Evolutionary conservation across 176 grass and related monocot genomes (phyloP).

Genomic region (Eragrostis nindensis): DNA sequence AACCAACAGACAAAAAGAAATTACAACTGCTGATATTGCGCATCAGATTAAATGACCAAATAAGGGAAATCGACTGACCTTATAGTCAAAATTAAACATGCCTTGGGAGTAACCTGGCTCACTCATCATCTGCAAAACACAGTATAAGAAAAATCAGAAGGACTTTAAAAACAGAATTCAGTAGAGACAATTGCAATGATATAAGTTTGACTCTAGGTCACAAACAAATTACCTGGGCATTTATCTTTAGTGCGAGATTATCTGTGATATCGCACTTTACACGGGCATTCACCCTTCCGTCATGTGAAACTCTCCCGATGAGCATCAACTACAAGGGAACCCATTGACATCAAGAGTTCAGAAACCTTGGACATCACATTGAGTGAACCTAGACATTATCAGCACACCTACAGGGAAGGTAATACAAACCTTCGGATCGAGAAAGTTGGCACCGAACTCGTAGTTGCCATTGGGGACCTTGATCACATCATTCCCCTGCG

Average conservation of each 20-base stretch:
- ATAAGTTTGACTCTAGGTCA: neutral
- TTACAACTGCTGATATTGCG: neutral
- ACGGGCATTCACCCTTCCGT: conserved; percentile 59
- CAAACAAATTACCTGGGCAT: conserved; percentile 65
- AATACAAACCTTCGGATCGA: conserved; percentile 60
- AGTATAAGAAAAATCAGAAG: conserved; percentile 22
- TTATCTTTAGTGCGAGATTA: conserved; percentile 53
- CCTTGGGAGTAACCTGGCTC: conserved; percentile 74
- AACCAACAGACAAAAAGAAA: neutral
- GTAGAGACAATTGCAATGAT: neutral
- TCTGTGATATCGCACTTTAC: conserved; percentile 62
- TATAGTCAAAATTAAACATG: conserved; percentile 66
- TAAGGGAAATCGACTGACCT: conserved; percentile 51
- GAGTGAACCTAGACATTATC: neutral
- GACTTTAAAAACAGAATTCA: neutral
- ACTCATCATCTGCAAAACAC: conserved; percentile 66
- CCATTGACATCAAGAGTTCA: neutral
- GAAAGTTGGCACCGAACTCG: conserved; percentile 72
- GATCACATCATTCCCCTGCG: conserved; percentile 50
- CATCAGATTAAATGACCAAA: conserved; percentile 15
- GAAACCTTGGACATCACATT: neutral
- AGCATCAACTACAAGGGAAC: conserved; percentile 63
- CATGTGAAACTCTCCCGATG: conserved; percentile 54
- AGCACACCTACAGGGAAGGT: neutral
- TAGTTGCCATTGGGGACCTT: conserved; percentile 66